Percentiles rank a stretch among this genome's conserved stretches.
These are phyloP conservation scores for Eutrema heterophyllum DNA, from an alignment of 345 rosid genomes.

Conservation along the genomic window DNA sequence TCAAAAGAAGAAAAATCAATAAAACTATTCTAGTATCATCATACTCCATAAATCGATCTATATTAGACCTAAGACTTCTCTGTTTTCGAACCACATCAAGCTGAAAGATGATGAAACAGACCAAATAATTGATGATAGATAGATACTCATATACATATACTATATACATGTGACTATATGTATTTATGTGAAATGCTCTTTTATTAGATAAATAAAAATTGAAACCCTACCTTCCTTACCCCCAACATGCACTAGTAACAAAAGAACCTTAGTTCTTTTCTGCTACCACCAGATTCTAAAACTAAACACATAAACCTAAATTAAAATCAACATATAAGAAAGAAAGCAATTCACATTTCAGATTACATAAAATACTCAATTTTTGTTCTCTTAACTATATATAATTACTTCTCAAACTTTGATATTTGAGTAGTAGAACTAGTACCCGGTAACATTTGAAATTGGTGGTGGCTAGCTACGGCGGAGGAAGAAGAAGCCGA, in stretches of 20 bases:
- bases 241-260: slow-evolving; percentile 19
- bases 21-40: slow-evolving; percentile 10
- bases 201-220: slow-evolving; percentile 9
- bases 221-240: slow-evolving; percentile 30
- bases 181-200: neutral
- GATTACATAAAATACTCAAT: slow-evolving; percentile 21
- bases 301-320: slow-evolving; percentile 14
- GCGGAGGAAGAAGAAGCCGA: slow-evolving; percentile 21
- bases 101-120: neutral
- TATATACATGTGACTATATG: neutral
- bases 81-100: slow-evolving; percentile 10
- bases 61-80: slow-evolving; percentile 26
- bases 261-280: slow-evolving; percentile 18
- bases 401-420: slow-evolving; percentile 22
- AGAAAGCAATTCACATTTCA: slow-evolving; percentile 22
- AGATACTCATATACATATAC: neutral
- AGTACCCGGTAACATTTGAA: slow-evolving; percentile 33
- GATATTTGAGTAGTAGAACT: slow-evolving; percentile 21
- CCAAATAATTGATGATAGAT: neutral
- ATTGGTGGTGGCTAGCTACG: slow-evolving; percentile 27
- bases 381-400: neutral
- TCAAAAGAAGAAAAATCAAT: slow-evolving; percentile 21
- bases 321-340: slow-evolving; percentile 14
- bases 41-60: slow-evolving; percentile 8
- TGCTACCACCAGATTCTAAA: slow-evolving; percentile 8